Conservation (phyloP, 1,284 basidiomycete species). For the Ceratobasidium sp. region DNA sequence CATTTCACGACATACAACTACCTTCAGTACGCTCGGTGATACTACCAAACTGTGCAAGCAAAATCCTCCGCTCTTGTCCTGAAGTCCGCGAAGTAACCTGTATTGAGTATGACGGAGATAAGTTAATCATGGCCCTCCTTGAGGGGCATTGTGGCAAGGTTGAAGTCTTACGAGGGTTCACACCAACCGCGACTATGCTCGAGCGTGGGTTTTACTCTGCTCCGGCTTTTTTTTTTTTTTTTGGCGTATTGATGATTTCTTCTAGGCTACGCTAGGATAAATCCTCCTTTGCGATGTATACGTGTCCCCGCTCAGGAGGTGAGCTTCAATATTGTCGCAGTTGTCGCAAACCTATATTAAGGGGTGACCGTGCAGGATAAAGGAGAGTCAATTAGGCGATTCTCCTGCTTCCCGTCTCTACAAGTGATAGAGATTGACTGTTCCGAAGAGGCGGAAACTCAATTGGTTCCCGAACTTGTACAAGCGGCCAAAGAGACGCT, state of each 20-base stretch:
- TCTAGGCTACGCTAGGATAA: not conserved
- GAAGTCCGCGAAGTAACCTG: conserved; percentile 18
- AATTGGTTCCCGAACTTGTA: not conserved
- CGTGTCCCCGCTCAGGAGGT: not conserved
- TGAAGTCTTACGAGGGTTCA: not conserved
- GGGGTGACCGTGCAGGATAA: not conserved
- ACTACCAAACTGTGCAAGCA: not conserved
- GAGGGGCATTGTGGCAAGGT: conserved; percentile 8
- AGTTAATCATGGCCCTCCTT: not conserved
- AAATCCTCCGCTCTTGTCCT: conserved; percentile 14
- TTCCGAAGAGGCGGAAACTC: not conserved
- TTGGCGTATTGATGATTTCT: not conserved
- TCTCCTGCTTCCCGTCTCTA: not conserved
- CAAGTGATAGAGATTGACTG: conserved; percentile 7
- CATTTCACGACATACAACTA: not conserved
- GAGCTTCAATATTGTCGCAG: not conserved
- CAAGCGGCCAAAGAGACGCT: conserved; percentile 8
- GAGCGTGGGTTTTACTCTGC: not conserved
- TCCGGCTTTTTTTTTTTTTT: too few species aligned
- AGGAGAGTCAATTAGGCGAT: not conserved
- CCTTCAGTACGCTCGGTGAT: conserved; percentile 14
- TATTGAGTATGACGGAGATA: not conserved
- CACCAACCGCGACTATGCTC: not conserved
- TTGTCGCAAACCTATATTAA: not conserved
- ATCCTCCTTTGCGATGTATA: not conserved